Percentiles rank a stretch among this genome's conserved stretches.
Conservation (phyloP, 345 rosid species). For the Erysimum cheiranthoides region DNA sequence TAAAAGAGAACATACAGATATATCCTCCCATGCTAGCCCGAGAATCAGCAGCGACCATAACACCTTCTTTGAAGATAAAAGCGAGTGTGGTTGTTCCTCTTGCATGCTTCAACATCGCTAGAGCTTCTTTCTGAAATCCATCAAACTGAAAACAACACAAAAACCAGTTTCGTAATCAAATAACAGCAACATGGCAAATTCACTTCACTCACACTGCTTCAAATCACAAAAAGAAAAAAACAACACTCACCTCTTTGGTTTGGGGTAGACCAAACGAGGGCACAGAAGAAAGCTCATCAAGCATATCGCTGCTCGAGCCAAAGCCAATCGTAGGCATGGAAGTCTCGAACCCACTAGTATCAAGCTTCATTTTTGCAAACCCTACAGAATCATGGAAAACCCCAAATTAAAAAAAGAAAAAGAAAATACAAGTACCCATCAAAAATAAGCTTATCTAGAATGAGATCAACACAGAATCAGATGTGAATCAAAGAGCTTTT, state of each 20-base stretch:
- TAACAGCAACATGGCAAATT: neutral
- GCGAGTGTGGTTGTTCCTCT: conserved; percentile 98
- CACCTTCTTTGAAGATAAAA: conserved; percentile 92
- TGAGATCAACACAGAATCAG: neutral
- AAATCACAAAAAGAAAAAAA: neutral
- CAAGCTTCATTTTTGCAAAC: conserved; percentile 78
- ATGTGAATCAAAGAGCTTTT: conserved; percentile 12
- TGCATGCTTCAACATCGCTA: conserved; percentile 92
- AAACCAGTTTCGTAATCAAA: conserved; percentile 29
- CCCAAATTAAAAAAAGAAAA: neutral
- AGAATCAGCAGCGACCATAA: conserved; percentile 99
- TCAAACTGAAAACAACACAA: conserved; percentile 68
- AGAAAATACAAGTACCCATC: neutral
- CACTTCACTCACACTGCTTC: conserved; percentile 5
- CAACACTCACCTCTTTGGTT: conserved; percentile 67
- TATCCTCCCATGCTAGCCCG: conserved; percentile 99
- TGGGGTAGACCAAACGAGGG: conserved; percentile 74
- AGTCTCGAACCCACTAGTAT: conserved; percentile 78
- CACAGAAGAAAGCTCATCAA: conserved; percentile 53
- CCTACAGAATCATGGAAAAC: conserved; percentile 6
- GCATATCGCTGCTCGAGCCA: conserved; percentile 45
- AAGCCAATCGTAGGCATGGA: conserved; percentile 50
- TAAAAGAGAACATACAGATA: conserved; percentile 65
- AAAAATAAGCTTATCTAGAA: neutral
- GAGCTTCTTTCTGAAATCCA: conserved; percentile 83